Evolutionary conservation across 768 basidiomycete species (phyloP).

Genomic region (Hypholoma fasciculare): DNA sequence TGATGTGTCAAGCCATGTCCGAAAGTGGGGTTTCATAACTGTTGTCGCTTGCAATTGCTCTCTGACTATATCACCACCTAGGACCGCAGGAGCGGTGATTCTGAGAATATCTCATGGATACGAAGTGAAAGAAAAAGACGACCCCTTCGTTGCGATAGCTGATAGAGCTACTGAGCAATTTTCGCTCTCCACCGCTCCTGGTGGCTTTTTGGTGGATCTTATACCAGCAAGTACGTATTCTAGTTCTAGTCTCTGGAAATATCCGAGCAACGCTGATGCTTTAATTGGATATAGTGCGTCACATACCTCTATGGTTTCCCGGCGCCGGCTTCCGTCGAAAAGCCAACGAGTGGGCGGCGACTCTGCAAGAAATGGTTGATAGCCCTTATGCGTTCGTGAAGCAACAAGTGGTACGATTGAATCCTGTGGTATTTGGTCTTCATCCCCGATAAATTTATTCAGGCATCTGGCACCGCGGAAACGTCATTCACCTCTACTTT

Average conservation of each 20-base stretch:
- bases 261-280: conserved; percentile 1
- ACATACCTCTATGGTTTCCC: conserved; percentile 65
- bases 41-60: no score
- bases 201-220: conserved; percentile 51
- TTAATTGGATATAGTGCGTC: conserved; percentile 47
- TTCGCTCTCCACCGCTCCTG: conserved; percentile 51
- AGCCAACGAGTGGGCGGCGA: conserved; percentile 53
- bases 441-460: not conserved
- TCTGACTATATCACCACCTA: conserved; percentile 18
- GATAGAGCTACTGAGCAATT: conserved; percentile 56
- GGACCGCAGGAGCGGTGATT: conserved; percentile 53
- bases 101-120: conserved; percentile 56
- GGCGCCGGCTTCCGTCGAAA: conserved; percentile 57
- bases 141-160: conserved; percentile 54
- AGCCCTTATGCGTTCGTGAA: conserved; percentile 58
- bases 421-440: conserved; percentile 5
- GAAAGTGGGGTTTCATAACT: conserved; percentile 35
- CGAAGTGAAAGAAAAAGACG: conserved; percentile 47
- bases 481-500: conserved; percentile 60
- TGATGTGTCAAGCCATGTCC: conserved; percentile 44
- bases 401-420: conserved; percentile 52
- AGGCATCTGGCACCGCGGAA: conserved; percentile 62
- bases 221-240: conserved; percentile 43
- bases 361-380: conserved; percentile 55
- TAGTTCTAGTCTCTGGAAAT: conserved; percentile 1